Percentiles rank a stretch among this genome's conserved stretches.
These are phyloP conservation scores for Solanum chilense DNA, from an alignment of 257 asterid species.

Conservation along the genomic window DNA sequence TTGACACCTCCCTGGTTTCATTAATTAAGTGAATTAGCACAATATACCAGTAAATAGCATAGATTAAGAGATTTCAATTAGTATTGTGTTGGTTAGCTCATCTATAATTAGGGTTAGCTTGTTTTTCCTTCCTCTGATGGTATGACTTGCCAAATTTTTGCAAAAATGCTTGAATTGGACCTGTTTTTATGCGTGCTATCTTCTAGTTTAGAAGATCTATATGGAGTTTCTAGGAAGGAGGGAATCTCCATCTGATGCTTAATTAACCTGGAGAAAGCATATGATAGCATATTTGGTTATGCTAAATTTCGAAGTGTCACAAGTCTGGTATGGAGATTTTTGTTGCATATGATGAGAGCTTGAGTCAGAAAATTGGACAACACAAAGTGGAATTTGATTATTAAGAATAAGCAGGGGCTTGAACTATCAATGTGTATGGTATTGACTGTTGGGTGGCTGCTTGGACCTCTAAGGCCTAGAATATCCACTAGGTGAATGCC, in stretches of 20 bases:
- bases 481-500: neutral
- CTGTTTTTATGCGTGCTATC: neutral
- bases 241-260: neutral
- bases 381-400: neutral
- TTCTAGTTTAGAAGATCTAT: neutral
- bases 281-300: neutral
- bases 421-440: neutral
- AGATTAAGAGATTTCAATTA: neutral
- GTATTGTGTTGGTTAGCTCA: neutral
- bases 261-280: neutral
- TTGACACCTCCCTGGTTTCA: neutral
- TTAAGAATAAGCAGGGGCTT: neutral
- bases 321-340: neutral
- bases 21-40: neutral
- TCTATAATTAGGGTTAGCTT: neutral
- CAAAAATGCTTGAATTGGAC: neutral
- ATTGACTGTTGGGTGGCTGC: neutral
- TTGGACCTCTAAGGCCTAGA: neutral
- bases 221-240: neutral
- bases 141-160: neutral
- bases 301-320: neutral
- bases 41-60: neutral
- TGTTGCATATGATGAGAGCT: neutral
- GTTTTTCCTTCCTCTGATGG: neutral
- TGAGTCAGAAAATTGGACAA: neutral